Evolutionary conservation across 2,329 filamentous ascomycete species (phyloP).

Genomic region (Claviceps pusilla): DNA sequence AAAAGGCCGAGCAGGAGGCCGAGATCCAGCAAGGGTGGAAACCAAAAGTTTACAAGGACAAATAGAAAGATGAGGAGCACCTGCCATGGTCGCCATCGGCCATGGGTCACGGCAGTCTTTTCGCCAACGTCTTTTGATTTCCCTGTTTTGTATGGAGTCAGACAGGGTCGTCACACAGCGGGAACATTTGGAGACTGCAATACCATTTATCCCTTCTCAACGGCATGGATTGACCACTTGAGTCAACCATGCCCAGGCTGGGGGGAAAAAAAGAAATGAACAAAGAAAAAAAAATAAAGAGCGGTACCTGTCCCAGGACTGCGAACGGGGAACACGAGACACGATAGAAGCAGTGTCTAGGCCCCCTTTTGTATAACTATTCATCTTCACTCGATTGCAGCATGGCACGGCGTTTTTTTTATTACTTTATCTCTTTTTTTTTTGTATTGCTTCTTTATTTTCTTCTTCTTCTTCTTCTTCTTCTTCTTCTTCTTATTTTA

Average conservation of each 20-base stretch:
- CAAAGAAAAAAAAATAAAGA: background rate
- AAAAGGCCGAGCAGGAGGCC: slow-evolving; percentile 57
- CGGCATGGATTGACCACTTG: background rate
- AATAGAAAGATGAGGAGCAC: slow-evolving; percentile 25
- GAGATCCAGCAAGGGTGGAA: slow-evolving; percentile 80
- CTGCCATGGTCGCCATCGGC: no score
- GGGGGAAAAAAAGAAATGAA: background rate
- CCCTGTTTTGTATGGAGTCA: background rate
- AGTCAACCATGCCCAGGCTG: background rate
- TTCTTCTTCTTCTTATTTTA: no score
- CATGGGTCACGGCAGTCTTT: background rate
- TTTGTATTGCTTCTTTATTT: background rate
- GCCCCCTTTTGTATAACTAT: slow-evolving; percentile 22
- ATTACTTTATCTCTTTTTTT: background rate
- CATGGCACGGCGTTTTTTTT: slow-evolving; percentile 30
- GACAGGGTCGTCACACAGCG: background rate
- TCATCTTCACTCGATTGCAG: slow-evolving; percentile 40
- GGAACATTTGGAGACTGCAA: background rate
- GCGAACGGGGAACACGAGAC: background rate
- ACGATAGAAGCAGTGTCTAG: background rate
- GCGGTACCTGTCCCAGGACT: background rate
- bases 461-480: no score
- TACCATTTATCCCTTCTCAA: background rate
- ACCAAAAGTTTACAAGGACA: slow-evolving; percentile 86
- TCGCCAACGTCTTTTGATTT: background rate